These are phyloP conservation scores for Pseudogymnoascus sp. DNA, from an alignment of 2,329 filamentous ascomycete genomes.

Conservation along the genomic window DNA sequence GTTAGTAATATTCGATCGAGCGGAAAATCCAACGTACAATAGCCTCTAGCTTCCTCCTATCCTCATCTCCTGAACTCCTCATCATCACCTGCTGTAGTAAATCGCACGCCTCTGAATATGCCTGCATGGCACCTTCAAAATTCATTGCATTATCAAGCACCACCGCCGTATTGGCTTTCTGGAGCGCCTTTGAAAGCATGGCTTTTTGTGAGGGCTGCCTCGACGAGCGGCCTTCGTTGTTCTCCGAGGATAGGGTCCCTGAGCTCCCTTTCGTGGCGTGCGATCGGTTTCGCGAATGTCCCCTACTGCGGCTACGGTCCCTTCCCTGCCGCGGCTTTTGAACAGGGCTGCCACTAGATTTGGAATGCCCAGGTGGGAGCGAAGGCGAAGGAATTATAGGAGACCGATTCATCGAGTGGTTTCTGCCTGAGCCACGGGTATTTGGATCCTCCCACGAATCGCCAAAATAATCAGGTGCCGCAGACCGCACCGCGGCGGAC, in stretches of 20 bases:
- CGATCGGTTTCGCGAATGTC: conserved; percentile 42
- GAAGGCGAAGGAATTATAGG: conserved; percentile 18
- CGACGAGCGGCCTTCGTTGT: conserved; percentile 26
- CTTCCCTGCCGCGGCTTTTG: conserved; percentile 16
- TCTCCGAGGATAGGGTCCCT: conserved; percentile 36
- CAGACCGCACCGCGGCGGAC: conserved; percentile 26
- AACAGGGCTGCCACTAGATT: conserved; percentile 10
- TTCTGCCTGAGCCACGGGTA: conserved; percentile 18
- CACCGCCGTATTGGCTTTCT: conserved; percentile 94
- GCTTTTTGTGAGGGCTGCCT: conserved; percentile 73
- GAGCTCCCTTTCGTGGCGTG: conserved; percentile 39
- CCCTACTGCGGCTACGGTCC: conserved; percentile 15
- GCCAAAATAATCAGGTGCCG: conserved; percentile 28
- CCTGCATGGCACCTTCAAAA: conserved; percentile 81
- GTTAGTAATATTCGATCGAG: conserved; percentile 18
- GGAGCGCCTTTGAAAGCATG: conserved; percentile 91
- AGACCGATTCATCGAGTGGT: conserved; percentile 12
- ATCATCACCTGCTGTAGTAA: conserved; percentile 82
- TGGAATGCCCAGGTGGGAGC: conserved; percentile 12
- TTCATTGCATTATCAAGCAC: conserved; percentile 94
- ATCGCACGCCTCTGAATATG: conserved; percentile 85
- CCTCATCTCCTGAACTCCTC: conserved; percentile 76
- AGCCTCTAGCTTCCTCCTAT: conserved; percentile 82
- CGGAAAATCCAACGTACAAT: conserved; percentile 59
- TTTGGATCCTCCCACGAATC: conserved; percentile 21